phyloP scores from a whole-genome alignment of 2,329 filamentous ascomycete species.

The Zopfia rhizophila region DNA sequence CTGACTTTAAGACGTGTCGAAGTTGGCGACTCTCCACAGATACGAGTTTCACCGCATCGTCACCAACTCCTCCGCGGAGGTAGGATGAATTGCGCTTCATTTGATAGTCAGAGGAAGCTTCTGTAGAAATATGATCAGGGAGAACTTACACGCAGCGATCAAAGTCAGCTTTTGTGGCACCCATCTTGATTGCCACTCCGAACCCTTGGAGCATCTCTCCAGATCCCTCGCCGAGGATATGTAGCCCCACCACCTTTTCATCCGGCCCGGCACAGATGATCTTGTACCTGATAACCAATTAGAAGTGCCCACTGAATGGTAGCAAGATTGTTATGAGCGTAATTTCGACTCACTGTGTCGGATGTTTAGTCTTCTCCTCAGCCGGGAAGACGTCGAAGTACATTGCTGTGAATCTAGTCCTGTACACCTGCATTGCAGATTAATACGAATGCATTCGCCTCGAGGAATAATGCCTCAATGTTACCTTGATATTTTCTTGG shows the following conservation, averaged over 20 bases:
- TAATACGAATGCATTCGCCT: no score
- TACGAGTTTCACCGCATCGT: no score
- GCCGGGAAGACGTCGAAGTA: conserved; percentile 85
- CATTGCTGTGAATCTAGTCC: conserved; percentile 80
- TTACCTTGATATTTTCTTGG: conserved; percentile 46
- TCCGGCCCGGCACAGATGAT: conserved; percentile 76
- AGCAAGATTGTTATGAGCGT: background rate
- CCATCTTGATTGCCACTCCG: conserved; percentile 70
- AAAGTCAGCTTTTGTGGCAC: conserved; percentile 50
- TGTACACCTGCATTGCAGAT: conserved; percentile 75
- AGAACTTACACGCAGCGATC: conserved; percentile 23
- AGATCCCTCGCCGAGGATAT: conserved; percentile 79
- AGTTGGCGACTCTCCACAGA: no score
- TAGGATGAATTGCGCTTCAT: conserved; percentile 30
- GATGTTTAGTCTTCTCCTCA: conserved; percentile 77
- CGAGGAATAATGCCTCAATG: no score
- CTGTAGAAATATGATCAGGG: background rate
- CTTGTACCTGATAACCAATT: conserved; percentile 75
- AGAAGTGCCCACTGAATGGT: background rate
- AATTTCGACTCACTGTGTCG: conserved; percentile 58
- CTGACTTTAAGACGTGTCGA: no score
- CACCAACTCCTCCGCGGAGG: conserved; percentile 30
- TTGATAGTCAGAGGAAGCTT: background rate
- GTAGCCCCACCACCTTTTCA: conserved; percentile 82
- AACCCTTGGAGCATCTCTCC: conserved; percentile 71